Evolutionary conservation across 768 basidiomycete species (phyloP).

Genomic region (Boletus rubroflammeus): DNA sequence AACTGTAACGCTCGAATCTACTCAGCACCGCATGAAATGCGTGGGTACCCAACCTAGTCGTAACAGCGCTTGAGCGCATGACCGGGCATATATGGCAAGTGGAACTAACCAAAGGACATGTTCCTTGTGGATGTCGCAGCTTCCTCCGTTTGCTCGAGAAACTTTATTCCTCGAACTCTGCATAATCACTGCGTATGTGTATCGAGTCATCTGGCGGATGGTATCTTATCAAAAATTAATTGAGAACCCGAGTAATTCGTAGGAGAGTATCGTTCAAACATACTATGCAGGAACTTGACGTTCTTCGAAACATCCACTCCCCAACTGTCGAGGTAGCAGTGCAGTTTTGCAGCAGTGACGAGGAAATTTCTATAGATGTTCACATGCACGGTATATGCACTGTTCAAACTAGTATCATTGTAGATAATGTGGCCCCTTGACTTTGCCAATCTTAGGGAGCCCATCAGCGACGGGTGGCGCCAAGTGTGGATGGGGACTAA

Average conservation of each 20-base stretch:
- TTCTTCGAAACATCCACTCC: constrained; percentile 42
- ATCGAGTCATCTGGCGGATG: constrained; percentile 57
- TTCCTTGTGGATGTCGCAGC: constrained; percentile 44
- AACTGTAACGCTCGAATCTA: constrained; percentile 45
- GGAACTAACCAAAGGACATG: constrained; percentile 58
- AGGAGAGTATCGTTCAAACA: constrained; percentile 15
- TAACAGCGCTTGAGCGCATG: constrained; percentile 1
- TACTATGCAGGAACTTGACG: constrained; percentile 53
- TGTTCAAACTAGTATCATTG: constrained; percentile 70
- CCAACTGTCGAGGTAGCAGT: constrained; percentile 72
- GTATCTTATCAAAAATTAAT: constrained; percentile 42
- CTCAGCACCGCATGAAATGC: constrained; percentile 71
- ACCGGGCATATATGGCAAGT: background rate
- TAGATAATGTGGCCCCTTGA: constrained; percentile 77
- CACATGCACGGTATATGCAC: constrained; percentile 53
- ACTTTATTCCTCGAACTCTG: constrained; percentile 42
- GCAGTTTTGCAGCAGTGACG: constrained; percentile 82
- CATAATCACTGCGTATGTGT: constrained; percentile 50
- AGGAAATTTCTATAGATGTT: constrained; percentile 89
- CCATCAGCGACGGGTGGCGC: constrained; percentile 2
- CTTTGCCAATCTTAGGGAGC: constrained; percentile 55
- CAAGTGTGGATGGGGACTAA: constrained; percentile 34
- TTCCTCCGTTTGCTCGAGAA: constrained; percentile 36
- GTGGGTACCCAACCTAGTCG: constrained; percentile 69
- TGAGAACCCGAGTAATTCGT: background rate